These are phyloP conservation scores for Alopecurus myosuroides DNA, from an alignment of 176 grass and related monocot species.

Conservation along the genomic window DNA sequence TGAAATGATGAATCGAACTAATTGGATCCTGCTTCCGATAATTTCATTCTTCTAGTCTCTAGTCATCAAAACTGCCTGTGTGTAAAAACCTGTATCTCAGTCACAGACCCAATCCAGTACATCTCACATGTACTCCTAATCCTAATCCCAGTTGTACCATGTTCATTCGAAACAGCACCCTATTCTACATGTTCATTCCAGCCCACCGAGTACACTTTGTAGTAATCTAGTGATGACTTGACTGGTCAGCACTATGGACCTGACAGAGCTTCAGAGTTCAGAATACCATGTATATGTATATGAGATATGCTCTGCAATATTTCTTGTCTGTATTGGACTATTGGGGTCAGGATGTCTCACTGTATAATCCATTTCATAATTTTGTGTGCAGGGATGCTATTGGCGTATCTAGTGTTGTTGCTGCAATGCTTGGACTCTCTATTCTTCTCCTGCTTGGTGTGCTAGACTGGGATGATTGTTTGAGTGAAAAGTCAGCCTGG, in stretches of 20 bases:
- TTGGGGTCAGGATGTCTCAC: background rate
- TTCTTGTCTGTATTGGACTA: background rate
- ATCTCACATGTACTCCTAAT: background rate
- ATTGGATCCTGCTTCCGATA: background rate
- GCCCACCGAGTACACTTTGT: background rate
- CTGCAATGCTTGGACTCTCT: constrained; percentile 87
- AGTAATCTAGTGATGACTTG: background rate
- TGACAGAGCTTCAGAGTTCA: constrained; percentile 5
- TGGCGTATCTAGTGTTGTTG: constrained; percentile 71
- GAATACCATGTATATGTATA: background rate
- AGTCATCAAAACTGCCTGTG: background rate
- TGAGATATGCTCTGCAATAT: background rate
- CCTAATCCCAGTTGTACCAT: background rate
- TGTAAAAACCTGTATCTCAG: background rate
- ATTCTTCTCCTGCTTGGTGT: constrained; percentile 85
- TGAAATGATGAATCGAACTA: background rate
- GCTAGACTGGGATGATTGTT: constrained; percentile 82
- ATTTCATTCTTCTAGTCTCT: background rate
- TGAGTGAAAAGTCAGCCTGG: constrained; percentile 89
- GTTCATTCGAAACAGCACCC: background rate
- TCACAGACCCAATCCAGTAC: background rate
- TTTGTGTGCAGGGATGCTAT: constrained; percentile 54
- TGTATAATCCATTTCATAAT: background rate
- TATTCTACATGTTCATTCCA: background rate
- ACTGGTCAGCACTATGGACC: background rate